A percentile compares a stretch with the other conserved stretches of the same genome.
Conservation (phyloP, 2,329 filamentous ascomycete species). For the Emergomyces orientalis region DNA sequence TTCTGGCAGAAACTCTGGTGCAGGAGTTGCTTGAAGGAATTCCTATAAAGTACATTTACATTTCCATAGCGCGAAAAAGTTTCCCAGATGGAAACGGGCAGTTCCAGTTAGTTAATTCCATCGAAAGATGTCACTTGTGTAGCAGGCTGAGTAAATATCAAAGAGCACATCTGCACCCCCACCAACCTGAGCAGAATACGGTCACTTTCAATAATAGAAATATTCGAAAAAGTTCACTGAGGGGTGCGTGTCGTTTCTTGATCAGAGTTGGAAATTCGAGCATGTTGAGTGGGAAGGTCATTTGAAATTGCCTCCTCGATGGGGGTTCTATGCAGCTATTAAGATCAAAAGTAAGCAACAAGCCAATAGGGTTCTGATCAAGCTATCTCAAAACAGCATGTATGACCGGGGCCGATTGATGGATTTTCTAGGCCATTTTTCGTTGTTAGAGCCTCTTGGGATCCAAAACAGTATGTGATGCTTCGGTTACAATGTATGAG, state of each 20-base stretch:
- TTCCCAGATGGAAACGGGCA: too few species aligned
- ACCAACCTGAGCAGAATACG: background rate
- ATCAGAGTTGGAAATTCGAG: background rate
- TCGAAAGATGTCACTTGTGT: too few species aligned
- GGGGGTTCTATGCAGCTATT: background rate
- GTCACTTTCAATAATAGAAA: background rate
- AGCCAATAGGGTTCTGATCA: background rate
- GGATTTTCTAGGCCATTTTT: background rate
- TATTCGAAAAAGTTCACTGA: background rate
- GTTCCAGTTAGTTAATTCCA: too few species aligned
- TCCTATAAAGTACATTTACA: too few species aligned
- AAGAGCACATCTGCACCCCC: too few species aligned
- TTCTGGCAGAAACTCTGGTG: too few species aligned
- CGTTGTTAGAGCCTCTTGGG: too few species aligned
- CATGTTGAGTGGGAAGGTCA: background rate
- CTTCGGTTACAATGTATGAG: conserved; percentile 14
- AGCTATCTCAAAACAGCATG: background rate
- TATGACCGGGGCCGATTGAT: background rate
- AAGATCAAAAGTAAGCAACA: background rate
- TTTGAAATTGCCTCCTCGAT: background rate
- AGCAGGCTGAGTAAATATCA: too few species aligned
- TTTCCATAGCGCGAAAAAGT: too few species aligned
- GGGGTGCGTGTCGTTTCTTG: background rate
- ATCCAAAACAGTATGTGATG: conserved; percentile 4
- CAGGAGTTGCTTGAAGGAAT: too few species aligned